Evolutionary conservation across 2,329 filamentous ascomycete genomes (phyloP), one percentile per base, ranked within the genome.

Genomic region (Parascedosporium putredinis): DNA sequence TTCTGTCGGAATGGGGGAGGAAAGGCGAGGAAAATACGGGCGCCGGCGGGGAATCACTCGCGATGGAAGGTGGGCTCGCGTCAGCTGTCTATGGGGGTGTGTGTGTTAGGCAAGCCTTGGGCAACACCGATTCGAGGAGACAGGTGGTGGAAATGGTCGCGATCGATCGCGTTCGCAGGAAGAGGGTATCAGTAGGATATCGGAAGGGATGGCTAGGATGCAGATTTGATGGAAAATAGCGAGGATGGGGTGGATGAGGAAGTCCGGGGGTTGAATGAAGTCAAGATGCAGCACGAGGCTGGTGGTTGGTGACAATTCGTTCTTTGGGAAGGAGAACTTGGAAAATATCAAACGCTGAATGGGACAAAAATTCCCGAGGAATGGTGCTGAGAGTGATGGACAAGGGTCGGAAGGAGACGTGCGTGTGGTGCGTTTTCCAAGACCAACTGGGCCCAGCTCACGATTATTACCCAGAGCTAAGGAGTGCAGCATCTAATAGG

Each of bases 271-370:
- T 49, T 31, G 2, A 25, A 27, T 16, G 42, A 29, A 12, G 42
- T 45, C 23, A 23, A 20, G 18, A 42, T 42, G 42, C 47, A 29
- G 47, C 47, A 38, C 36, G 36, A 49, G 47, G 47, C 47, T 49
- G 25, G 47, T 47, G 29, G 24, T 29, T 42, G 47, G 23, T 18
- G 46, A 40, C 27, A 6, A 20, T 34, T 5, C 12, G n/a, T 45
- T 8, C 24, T 46, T 27, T n/a, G n/a, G 45, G 29, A 20, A 12
- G 29, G n/a, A 40, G 12, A 20, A n/a, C 42, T 25, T 25, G 42
- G 23, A 45, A 42, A 42, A 42, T 42, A 42, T 42, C 38, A 42
- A 40, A 42, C 38, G 38, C 38, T 42, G 42, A 20, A 45, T 29
- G 42, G 42, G 42, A 12, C 16, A 23, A 45, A 45, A 45, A 45